phyloP scores from a whole-genome alignment of 768 basidiomycete species.

The Lenzites betulinus region DNA sequence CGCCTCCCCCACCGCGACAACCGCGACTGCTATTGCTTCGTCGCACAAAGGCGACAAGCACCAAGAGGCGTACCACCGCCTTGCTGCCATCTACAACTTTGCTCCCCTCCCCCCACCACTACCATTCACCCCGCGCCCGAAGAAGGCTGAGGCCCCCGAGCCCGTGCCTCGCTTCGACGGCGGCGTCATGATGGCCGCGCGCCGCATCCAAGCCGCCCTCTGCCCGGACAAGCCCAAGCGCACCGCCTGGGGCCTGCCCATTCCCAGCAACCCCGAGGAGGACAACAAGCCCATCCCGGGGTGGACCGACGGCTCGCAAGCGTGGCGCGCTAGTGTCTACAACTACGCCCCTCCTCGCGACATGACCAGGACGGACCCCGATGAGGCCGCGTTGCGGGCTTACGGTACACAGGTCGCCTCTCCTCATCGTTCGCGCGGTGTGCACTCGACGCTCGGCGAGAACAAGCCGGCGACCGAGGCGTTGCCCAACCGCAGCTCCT shows the following conservation, averaged over 20 bases:
- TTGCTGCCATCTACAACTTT: conserved; percentile 47
- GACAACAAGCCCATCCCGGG: conserved; percentile 51
- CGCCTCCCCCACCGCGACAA: conserved; percentile 37
- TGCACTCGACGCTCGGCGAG: conserved; percentile 50
- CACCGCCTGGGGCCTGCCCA: conserved; percentile 32
- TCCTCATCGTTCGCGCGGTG: conserved; percentile 50
- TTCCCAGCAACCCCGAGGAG: conserved; percentile 30
- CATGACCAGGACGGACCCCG: conserved; percentile 22
- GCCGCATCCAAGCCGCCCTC: conserved; percentile 51
- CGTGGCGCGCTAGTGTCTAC: conserved; percentile 70
- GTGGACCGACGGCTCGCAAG: conserved; percentile 68
- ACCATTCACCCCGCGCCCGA: conserved; percentile 36
- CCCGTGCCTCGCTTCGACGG: conserved; percentile 40
- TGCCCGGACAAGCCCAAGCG: conserved; percentile 42
- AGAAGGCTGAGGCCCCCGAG: conserved; percentile 27
- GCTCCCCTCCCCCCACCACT: conserved; percentile 56
- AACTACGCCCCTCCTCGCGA: conserved; percentile 47
- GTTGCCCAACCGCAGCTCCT: conserved; percentile 11
- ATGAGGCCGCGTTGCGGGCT: conserved; percentile 34
- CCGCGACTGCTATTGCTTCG: conserved; percentile 30
- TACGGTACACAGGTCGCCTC: conserved; percentile 51
- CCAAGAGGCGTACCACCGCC: conserved; percentile 38
- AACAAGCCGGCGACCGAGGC: conserved; percentile 23
- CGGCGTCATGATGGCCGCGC: conserved; percentile 72
- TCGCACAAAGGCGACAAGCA: conserved; percentile 20